phyloP scores from a whole-genome alignment of 768 basidiomycete species.

The Lactarius hengduanensis region DNA sequence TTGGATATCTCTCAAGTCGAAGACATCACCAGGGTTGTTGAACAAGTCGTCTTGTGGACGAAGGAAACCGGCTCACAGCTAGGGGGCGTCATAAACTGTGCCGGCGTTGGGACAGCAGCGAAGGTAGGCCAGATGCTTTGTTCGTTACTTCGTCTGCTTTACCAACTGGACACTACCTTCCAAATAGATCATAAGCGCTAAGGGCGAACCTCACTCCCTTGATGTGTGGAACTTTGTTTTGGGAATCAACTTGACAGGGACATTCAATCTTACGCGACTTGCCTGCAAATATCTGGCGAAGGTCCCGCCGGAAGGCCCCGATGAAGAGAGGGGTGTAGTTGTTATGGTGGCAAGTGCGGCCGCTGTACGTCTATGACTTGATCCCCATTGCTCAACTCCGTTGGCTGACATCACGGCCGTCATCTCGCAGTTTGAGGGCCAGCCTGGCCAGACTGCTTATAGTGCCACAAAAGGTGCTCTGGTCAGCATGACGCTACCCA shows the following conservation, averaged over 20 bases:
- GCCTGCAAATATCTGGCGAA: conserved; percentile 50
- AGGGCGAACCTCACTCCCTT: conserved; percentile 47
- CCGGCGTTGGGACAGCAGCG: conserved; percentile 47
- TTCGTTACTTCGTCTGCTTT: neutral
- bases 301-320: conserved; percentile 44
- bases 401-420: neutral
- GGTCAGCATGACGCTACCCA: conserved; percentile 55
- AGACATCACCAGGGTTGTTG: conserved; percentile 33
- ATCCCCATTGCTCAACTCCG: neutral
- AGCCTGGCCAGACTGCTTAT: conserved; percentile 58
- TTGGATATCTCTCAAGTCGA: conserved; percentile 34
- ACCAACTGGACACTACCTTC: neutral
- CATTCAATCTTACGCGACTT: conserved; percentile 58
- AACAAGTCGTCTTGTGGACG: conserved; percentile 30
- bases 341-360: conserved; percentile 55
- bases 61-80: conserved; percentile 42
- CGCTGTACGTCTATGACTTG: conserved; percentile 34
- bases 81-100: conserved; percentile 61
- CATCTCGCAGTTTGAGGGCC: conserved; percentile 48
- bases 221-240: conserved; percentile 54
- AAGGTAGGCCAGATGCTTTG: conserved; percentile 26
- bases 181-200: conserved; percentile 46
- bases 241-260: conserved; percentile 55
- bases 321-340: conserved; percentile 60
- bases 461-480: conserved; percentile 57